Evolutionary conservation across 2,329 filamentous ascomycete species (phyloP).

Genomic region (Cercospora zeina): DNA sequence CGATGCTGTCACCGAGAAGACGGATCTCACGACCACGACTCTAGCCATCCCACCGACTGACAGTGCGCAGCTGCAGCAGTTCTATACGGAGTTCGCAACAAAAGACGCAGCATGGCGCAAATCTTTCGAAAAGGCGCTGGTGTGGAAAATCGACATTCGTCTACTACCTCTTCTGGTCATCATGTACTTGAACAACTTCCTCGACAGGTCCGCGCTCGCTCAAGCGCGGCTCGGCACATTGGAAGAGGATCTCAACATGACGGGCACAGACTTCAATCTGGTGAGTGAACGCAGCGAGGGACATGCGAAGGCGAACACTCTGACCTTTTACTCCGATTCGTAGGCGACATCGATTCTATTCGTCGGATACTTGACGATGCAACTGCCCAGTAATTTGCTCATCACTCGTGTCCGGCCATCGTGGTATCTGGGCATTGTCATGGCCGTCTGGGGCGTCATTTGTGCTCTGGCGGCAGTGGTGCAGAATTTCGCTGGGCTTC

Average conservation of each 20-base stretch:
- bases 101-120: slow-evolving; percentile 8
- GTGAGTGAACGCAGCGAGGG: not conserved
- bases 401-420: slow-evolving; percentile 69
- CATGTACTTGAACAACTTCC: slow-evolving; percentile 75
- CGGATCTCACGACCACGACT: not conserved
- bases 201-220: slow-evolving; percentile 45
- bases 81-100: slow-evolving; percentile 9
- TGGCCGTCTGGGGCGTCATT: slow-evolving; percentile 71
- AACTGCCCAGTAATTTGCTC: slow-evolving; percentile 67
- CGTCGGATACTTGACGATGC: slow-evolving; percentile 51
- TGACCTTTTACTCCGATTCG: not conserved
- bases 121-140: slow-evolving; percentile 55
- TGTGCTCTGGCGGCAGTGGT: slow-evolving; percentile 65
- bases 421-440: slow-evolving; percentile 67
- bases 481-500: slow-evolving; percentile 58
- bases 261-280: slow-evolving; percentile 11
- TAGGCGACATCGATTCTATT: slow-evolving; percentile 55
- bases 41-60: not conserved
- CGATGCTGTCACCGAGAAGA: not conserved
- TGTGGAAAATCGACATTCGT: slow-evolving; percentile 70
- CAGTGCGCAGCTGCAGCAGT: slow-evolving; percentile 1
- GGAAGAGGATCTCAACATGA: slow-evolving; percentile 21
- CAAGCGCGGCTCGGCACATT: slow-evolving; percentile 33
- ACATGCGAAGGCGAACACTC: not conserved
- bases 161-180: slow-evolving; percentile 68